Evolutionary conservation across 345 rosid species (phyloP).

Genomic region (Pistacia integerrima): DNA sequence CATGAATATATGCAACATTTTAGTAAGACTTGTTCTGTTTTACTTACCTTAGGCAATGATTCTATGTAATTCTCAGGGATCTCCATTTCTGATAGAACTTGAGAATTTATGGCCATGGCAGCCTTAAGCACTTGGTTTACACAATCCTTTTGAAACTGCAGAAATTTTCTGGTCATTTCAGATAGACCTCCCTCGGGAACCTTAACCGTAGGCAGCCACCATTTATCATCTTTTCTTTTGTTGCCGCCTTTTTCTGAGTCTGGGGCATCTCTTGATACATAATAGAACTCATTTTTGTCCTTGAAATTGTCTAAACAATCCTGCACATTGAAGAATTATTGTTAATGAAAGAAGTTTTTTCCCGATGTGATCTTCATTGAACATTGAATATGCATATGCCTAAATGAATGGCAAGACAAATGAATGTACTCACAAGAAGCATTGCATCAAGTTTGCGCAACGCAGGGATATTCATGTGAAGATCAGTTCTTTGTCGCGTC

Average conservation of each 20-base stretch:
- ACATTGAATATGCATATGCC: not conserved
- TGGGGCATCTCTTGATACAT: slow-evolving; percentile 65
- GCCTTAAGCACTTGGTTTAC: slow-evolving; percentile 94
- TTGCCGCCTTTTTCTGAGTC: slow-evolving; percentile 52
- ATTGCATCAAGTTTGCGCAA: slow-evolving; percentile 89
- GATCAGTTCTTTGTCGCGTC: slow-evolving; percentile 80
- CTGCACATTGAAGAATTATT: slow-evolving; percentile 28
- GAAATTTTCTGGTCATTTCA: slow-evolving; percentile 62
- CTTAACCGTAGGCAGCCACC: slow-evolving; percentile 88
- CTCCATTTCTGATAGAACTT: slow-evolving; percentile 84
- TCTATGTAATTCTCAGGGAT: slow-evolving; percentile 86
- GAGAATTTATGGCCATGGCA: slow-evolving; percentile 94
- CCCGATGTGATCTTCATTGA: not conserved
- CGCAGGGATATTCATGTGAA: slow-evolving; percentile 92
- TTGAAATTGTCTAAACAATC: slow-evolving; percentile 82
- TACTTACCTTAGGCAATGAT: slow-evolving; percentile 75
- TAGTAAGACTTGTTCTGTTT: not conserved
- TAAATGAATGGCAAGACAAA: not conserved
- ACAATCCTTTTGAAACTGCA: slow-evolving; percentile 79
- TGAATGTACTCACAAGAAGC: slow-evolving; percentile 67
- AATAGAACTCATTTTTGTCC: slow-evolving; percentile 67
- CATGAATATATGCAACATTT: slow-evolving; percentile 5
- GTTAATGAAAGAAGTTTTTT: not conserved
- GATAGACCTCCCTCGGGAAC: slow-evolving; percentile 80
- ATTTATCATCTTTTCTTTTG: slow-evolving; percentile 73